phyloP scores from a whole-genome alignment of 352 stramenopile genomes.

The Pilasporangium apinafurcum region DNA sequence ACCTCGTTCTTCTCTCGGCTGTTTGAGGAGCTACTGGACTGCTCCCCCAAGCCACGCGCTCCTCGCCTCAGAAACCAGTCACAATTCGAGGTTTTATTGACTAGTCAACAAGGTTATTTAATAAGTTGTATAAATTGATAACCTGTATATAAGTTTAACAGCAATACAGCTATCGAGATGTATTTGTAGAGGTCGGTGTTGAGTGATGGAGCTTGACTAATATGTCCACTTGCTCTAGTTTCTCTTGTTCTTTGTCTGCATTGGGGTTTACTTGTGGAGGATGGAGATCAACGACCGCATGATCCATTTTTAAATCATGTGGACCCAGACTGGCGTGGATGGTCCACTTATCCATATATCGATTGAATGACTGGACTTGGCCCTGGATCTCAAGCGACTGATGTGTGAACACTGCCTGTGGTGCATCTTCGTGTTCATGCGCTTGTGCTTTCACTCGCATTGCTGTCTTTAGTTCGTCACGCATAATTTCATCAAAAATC shows the following conservation, averaged over 20 bases:
- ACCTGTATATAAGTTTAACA: no score
- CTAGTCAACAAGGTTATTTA: background rate
- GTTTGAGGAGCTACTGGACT: slow-evolving; percentile 1
- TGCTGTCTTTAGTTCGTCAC: slow-evolving; percentile 16
- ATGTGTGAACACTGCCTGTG: slow-evolving; percentile 34
- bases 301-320: slow-evolving; percentile 24
- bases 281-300: slow-evolving; percentile 7
- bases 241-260: no score
- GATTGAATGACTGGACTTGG: slow-evolving; percentile 48
- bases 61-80: slow-evolving; percentile 7
- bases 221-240: slow-evolving; percentile 12
- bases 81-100: background rate
- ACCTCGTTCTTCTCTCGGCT: slow-evolving; percentile 13
- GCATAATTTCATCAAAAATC: slow-evolving; percentile 49
- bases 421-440: background rate
- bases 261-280: no score
- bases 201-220: slow-evolving; percentile 44
- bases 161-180: no score
- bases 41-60: background rate
- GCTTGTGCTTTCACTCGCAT: background rate
- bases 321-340: slow-evolving; percentile 20
- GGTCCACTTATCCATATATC: slow-evolving; percentile 62
- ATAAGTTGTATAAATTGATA: no score
- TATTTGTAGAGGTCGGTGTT: no score
- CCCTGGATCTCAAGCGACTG: slow-evolving; percentile 30